Base-by-base conservation (phyloP, 495 filamentous ascomycete genomes). In the Penicillium odoratum region DNA sequence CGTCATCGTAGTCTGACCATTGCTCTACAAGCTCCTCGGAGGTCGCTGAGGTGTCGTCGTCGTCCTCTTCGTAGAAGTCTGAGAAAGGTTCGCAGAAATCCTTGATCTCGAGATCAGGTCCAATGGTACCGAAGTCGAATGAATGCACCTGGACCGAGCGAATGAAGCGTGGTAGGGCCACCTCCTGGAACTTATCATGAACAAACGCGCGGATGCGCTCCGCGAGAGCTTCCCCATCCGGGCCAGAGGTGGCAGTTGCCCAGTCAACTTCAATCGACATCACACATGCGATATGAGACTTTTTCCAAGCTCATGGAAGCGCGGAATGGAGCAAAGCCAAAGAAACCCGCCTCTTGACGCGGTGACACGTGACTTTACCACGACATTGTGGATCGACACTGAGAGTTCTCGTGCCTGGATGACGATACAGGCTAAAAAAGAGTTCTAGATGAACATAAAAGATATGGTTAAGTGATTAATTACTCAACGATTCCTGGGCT, bases 231-330 rank as follows among this genome's bases (percentile, higher is more conserved):
- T 84, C 77, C 16, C 95, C 92, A 68, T 96, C 92, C 28, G 89
- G 84, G 15, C 93, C 94, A 40, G 85, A 84, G n/a, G 93, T 97
- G 67, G 97, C 82, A 49, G 88, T 88, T 62, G 89, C 85, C 94
- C 94, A 99, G 78, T 96, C 88, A 66, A 99, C 86, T 63, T 97
- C 91, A 76, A 99, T 92, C 59, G 94, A 98, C 94, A 99, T 98
- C 60, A 77, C 78, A 79, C 77, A 59, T 72, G 70, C 69, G 36
- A 48, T 13, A 43, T 47, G 28, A 55, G 51, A 45, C 56, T 50
- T 51, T 34, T 33, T 18, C 9, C 30, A 43, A 40, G 25, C 16
- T 44, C 49, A 47, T 45, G 30, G 48, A 30, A 49, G 29, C 48
- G 30, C 34, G 42, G 36, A 46, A 51, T 16, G 28, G 30, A 25